Conservation (phyloP, 2,329 filamentous ascomycete genomes). For the Didymella arachidicola region DNA sequence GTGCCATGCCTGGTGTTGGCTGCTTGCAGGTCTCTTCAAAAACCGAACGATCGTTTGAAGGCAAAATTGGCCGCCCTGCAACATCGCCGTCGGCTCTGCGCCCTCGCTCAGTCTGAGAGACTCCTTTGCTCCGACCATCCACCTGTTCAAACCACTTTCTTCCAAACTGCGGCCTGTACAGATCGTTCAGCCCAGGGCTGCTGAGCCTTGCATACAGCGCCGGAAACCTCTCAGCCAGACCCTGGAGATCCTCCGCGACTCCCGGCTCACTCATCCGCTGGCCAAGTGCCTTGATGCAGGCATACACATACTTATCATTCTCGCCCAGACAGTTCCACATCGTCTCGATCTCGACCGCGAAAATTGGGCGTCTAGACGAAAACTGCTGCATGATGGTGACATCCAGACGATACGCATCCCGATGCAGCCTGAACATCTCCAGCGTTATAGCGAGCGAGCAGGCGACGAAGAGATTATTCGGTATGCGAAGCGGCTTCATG, state of each 20-base stretch:
- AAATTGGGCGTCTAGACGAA: conserved; percentile 25
- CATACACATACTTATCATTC: conserved; percentile 30
- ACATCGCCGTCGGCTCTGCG: too few relatives aligned
- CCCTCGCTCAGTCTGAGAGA: background rate
- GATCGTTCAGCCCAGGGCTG: conserved; percentile 23
- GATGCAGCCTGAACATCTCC: conserved; percentile 27
- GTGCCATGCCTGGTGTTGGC: background rate
- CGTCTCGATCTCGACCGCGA: conserved; percentile 25
- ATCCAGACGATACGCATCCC: conserved; percentile 32
- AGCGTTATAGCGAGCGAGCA: conserved; percentile 33
- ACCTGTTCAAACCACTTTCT: conserved; percentile 7
- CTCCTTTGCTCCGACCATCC: background rate
- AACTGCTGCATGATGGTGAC: conserved; percentile 21
- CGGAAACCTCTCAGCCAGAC: background rate
- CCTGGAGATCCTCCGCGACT: background rate
- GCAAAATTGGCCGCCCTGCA: too few relatives aligned
- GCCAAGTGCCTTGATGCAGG: conserved; percentile 25
- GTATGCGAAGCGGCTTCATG: conserved; percentile 28
- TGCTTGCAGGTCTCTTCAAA: background rate
- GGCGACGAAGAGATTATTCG: conserved; percentile 29
- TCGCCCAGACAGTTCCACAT: conserved; percentile 34
- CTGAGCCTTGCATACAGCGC: conserved; percentile 1
- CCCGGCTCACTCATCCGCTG: background rate
- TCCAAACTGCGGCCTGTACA: conserved; percentile 1
- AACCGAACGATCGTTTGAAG: background rate